Base-by-base conservation (phyloP, 371 early-diverging fungal genomes). In the Entomophthora muscae region DNA sequence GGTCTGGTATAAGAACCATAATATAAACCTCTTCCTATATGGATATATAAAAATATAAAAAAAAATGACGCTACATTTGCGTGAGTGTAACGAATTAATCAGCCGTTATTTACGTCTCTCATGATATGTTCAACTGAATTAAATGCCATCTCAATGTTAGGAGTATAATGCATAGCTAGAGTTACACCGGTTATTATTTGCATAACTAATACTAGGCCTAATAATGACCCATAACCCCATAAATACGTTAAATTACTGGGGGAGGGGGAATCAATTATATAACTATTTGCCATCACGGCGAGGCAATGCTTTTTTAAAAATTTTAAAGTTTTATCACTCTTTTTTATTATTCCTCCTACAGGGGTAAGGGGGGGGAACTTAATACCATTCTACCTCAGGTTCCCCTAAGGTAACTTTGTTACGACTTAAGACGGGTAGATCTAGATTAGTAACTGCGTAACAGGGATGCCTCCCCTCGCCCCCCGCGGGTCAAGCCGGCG, bases 211-310 rank as follows among this genome's bases (percentile, higher is more conserved):
- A 76, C 76, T 66, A 78, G 57, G 65, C 79, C 81, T 70, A 81
- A 73, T 75, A 81, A 76, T 73, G 77, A 78, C 66, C 81, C 82
- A 73, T 76, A 81, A 71, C 73, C 78, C 73, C 77, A 82, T 58
- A 78, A 66, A 72, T 82, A 81, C 63, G 69, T 72, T 33, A 77
- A 71, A 76, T 82, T 81, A 67, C 72, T 75, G 66, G 83, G 81
- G 57, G 73, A 74, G 57, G 81, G 80, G 64, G 79, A 79, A 77
- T 82, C 81, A 66, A 81, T 76, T 66, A 80, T 53, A 75, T 69
- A 80, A 70, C 75, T 74, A 77, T 82, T 82, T 60, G 72, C 74
- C 69, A 81, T 73, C 71, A 72, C 68, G 70, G 77, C 72, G 68
- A 78, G 68, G 42, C 77, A 76, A 70, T 81, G 76, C 68, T 64